These are phyloP conservation scores for Acrodontium crateriforme DNA, from an alignment of 2,329 filamentous ascomycete species.

Conservation along the genomic window DNA sequence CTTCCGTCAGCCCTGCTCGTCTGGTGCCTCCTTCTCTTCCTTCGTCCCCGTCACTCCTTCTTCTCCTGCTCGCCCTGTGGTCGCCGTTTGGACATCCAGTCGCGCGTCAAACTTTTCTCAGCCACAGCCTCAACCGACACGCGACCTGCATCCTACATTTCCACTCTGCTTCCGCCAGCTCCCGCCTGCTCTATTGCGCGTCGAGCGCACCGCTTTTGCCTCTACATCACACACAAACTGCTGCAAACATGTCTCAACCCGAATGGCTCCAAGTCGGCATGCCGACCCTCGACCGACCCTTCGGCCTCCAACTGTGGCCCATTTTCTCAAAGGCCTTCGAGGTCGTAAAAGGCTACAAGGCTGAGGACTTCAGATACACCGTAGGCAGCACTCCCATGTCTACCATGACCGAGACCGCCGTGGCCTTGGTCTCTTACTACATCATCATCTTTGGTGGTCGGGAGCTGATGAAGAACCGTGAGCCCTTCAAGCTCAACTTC, in stretches of 20 bases:
- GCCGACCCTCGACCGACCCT: constrained; percentile 80
- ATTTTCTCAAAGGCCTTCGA: constrained; percentile 83
- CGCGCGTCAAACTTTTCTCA: not conserved
- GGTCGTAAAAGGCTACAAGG: constrained; percentile 62
- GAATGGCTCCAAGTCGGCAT: constrained; percentile 41
- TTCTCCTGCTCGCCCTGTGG: not conserved
- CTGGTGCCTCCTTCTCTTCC: not conserved
- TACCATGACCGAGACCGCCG: constrained; percentile 67
- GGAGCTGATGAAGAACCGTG: constrained; percentile 77
- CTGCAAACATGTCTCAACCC: constrained; percentile 4
- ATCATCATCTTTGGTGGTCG: constrained; percentile 83
- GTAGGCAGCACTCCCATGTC: constrained; percentile 77
- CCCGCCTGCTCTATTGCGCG: too few relatives aligned
- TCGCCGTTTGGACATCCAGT: not conserved
- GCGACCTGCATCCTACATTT: not conserved
- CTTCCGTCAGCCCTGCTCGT: not conserved
- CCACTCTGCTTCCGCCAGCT: not conserved
- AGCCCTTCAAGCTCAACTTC: constrained; percentile 72
- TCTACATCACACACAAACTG: too few relatives aligned
- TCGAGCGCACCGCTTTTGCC: not conserved
- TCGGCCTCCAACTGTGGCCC: constrained; percentile 84
- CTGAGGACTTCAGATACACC: constrained; percentile 73
- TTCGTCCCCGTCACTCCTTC: constrained; percentile 6
- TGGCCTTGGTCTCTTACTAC: constrained; percentile 81
- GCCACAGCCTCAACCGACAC: too few relatives aligned